Percentiles rank a stretch among this genome's conserved stretches.
phyloP scores from a whole-genome alignment of 768 basidiomycete genomes.

The Trametes elegans region DNA sequence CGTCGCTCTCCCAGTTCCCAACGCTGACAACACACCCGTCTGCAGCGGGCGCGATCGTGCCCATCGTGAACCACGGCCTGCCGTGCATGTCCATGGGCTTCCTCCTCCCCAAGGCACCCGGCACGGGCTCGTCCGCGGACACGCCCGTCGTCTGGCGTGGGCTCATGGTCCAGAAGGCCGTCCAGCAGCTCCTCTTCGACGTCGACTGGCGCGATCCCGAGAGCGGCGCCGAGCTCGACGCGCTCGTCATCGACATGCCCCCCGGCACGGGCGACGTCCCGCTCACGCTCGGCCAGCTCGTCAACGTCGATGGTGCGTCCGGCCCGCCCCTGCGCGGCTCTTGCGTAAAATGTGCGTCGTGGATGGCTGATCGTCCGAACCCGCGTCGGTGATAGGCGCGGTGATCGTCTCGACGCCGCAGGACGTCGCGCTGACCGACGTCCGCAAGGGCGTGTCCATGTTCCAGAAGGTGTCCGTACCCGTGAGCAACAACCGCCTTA shows the following conservation, averaged over 20 bases:
- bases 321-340: too few species aligned
- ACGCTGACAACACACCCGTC: background rate
- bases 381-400: conserved; percentile 51
- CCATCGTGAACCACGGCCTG: conserved; percentile 83
- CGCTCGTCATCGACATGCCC: conserved; percentile 93
- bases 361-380: background rate
- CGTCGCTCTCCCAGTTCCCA: background rate
- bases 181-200: conserved; percentile 93
- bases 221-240: conserved; percentile 60
- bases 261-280: conserved; percentile 97
- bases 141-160: conserved; percentile 93
- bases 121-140: conserved; percentile 55
- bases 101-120: conserved; percentile 61
- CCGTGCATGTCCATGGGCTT: conserved; percentile 99
- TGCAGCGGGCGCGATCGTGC: conserved; percentile 70
- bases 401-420: conserved; percentile 96
- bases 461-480: conserved; percentile 86
- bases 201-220: conserved; percentile 74
- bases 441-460: conserved; percentile 91
- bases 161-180: conserved; percentile 97
- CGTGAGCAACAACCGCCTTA: conserved; percentile 41
- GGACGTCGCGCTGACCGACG: conserved; percentile 88
- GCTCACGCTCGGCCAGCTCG: conserved; percentile 85
- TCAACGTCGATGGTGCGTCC: conserved; percentile 74
- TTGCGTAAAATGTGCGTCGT: background rate